phyloP scores from a whole-genome alignment of 108 stramenopile genomes.

The Poteriospumella lacustris region DNA sequence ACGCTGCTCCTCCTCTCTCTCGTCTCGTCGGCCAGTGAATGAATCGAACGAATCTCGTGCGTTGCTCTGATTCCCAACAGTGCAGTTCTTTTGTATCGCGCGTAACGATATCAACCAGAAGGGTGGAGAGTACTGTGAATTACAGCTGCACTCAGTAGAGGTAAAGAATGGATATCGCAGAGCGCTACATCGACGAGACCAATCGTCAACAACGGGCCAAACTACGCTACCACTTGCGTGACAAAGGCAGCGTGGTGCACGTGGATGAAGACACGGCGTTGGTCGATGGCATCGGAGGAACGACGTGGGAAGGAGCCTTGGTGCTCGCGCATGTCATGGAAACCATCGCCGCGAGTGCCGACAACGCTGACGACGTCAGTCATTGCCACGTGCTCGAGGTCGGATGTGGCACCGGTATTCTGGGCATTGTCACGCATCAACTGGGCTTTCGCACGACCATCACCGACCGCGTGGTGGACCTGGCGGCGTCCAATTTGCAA shows the following conservation, averaged over 20 bases:
- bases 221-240: too few relatives aligned
- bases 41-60: too few relatives aligned
- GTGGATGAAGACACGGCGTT: not conserved
- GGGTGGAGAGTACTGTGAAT: too few relatives aligned
- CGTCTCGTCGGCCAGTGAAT: too few relatives aligned
- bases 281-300: slow-evolving; percentile 27
- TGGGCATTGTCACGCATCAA: not conserved
- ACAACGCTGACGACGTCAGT: not conserved
- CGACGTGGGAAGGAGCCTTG: slow-evolving; percentile 14
- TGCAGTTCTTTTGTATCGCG: too few relatives aligned
- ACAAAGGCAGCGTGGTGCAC: not conserved
- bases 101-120: too few relatives aligned
- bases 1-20: too few relatives aligned
- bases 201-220: too few relatives aligned
- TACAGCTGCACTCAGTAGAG: too few relatives aligned
- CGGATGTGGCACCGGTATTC: slow-evolving; percentile 13
- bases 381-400: not conserved
- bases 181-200: too few relatives aligned
- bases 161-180: too few relatives aligned
- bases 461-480: not conserved
- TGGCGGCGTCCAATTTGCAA: not conserved
- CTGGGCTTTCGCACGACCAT: not conserved
- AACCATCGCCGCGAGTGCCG: not conserved
- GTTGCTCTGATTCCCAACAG: too few relatives aligned
- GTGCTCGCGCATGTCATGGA: not conserved